Percentiles rank a stretch among this genome's conserved stretches.
Evolutionary conservation across 2,329 filamentous ascomycete species (phyloP).

Genomic region (Cercospora zeae-maydis): DNA sequence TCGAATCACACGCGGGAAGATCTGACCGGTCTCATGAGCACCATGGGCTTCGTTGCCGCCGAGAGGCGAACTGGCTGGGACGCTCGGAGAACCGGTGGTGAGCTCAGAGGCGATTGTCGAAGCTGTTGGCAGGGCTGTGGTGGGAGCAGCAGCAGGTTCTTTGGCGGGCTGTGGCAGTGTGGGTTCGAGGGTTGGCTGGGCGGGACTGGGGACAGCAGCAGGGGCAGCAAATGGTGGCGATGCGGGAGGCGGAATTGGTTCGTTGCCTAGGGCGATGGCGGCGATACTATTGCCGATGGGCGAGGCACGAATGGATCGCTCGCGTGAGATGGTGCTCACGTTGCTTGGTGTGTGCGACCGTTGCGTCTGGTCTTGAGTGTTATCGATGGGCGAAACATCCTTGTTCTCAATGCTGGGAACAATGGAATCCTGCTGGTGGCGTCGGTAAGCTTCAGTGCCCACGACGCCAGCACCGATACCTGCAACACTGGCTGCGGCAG

Average conservation of each 20-base stretch:
- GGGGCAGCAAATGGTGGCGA: background rate
- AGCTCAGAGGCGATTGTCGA: constrained; percentile 9
- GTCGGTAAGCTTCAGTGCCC: constrained; percentile 27
- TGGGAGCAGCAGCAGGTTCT: background rate
- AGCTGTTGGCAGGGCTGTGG: background rate
- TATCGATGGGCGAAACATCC: background rate
- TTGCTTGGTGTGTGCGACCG: constrained; percentile 1
- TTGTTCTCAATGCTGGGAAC: constrained; percentile 7
- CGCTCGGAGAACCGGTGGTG: background rate
- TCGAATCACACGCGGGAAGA: constrained; percentile 48
- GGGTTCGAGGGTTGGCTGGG: background rate
- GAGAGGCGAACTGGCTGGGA: constrained; percentile 9
- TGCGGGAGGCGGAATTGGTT: background rate
- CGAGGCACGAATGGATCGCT: constrained; percentile 2
- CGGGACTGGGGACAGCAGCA: background rate
- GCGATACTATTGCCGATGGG: constrained; percentile 8
- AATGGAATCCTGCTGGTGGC: constrained; percentile 21
- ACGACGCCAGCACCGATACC: constrained; percentile 42
- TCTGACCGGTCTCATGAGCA: constrained; percentile 40
- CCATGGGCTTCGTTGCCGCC: constrained; percentile 36
- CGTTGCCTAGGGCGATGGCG: constrained; percentile 5
- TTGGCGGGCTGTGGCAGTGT: background rate
- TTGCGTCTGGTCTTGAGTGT: background rate
- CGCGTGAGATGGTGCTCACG: constrained; percentile 9
- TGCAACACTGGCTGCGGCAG: constrained; percentile 42